These are phyloP conservation scores for Ceriops decandra DNA, from an alignment of 345 rosid species.

Conservation along the genomic window DNA sequence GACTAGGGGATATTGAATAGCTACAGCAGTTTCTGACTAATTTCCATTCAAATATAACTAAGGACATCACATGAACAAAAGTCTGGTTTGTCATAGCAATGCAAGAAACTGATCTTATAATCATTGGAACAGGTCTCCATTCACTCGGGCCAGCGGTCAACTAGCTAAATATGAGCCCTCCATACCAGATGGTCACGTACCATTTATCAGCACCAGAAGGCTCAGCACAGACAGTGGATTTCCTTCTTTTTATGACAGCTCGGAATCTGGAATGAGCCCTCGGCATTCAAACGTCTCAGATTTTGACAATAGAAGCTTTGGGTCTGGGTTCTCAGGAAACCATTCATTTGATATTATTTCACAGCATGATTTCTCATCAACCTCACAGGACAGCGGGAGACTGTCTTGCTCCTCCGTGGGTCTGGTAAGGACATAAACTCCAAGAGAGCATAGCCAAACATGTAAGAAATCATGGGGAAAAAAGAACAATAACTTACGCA, in stretches of 20 bases:
- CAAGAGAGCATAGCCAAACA: no score
- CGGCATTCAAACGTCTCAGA: conserved; percentile 45
- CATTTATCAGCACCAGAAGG: conserved; percentile 70
- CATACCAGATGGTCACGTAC: conserved; percentile 52
- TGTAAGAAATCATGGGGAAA: no score
- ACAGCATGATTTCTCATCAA: conserved; percentile 35
- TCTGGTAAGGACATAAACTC: no score
- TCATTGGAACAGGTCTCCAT: conserved; percentile 27
- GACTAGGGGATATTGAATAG: no score
- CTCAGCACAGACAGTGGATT: conserved; percentile 45
- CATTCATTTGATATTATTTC: conserved; percentile 43
- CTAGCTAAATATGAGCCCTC: conserved; percentile 36
- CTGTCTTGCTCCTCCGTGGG: conserved; percentile 26
- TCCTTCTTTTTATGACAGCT: conserved; percentile 35
- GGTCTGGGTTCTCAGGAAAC: conserved; percentile 37
- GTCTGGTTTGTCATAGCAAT: background rate
- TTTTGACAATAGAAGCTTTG: conserved; percentile 39
- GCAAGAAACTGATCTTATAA: background rate
- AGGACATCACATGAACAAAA: background rate
- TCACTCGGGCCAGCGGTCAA: conserved; percentile 35
- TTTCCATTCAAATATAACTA: background rate
- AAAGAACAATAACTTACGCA: no score
- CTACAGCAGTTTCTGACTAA: background rate
- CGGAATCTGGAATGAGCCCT: conserved; percentile 22
- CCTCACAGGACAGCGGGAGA: conserved; percentile 40